A percentile compares a stretch with the other conserved stretches of the same genome.
phyloP scores from a whole-genome alignment of 352 stramenopile genomes.

The Pythium biforme region DNA sequence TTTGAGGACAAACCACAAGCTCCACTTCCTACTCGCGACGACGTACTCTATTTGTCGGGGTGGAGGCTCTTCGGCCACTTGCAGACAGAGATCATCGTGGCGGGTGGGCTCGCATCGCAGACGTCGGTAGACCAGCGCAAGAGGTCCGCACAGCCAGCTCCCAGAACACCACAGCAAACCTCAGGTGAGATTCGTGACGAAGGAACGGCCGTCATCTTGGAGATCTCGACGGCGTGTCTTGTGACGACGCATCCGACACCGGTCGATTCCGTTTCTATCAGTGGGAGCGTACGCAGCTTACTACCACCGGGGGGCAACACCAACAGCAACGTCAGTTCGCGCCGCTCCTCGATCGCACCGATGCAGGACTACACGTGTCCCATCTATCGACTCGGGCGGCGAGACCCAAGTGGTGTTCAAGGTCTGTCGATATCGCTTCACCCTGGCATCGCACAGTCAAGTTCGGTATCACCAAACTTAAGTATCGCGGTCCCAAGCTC shows the following conservation, averaged over 20 bases:
- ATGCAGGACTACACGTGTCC: constrained; percentile 28
- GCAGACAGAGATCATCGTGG: constrained; percentile 19
- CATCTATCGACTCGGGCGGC: neutral
- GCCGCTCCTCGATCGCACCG: neutral
- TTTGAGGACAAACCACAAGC: constrained; percentile 35
- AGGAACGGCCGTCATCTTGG: constrained; percentile 21
- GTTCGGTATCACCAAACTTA: neutral
- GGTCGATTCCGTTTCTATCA: neutral
- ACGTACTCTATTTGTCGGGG: constrained; percentile 20
- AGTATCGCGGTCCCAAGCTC: neutral
- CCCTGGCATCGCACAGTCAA: too few species aligned
- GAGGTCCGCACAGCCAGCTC: neutral
- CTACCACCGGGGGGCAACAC: neutral
- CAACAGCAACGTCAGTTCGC: constrained; percentile 14
- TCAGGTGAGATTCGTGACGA: constrained; percentile 7
- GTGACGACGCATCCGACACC: neutral
- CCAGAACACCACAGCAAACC: neutral
- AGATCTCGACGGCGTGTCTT: constrained; percentile 22
- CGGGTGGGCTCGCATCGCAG: neutral
- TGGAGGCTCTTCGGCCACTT: constrained; percentile 19
- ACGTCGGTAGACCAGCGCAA: constrained; percentile 10
- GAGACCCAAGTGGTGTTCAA: neutral
- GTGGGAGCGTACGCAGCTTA: constrained; percentile 2
- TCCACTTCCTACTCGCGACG: constrained; percentile 10
- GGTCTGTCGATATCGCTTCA: too few species aligned